Evolutionary conservation across 1,284 basidiomycete genomes (phyloP), one percentile per base, ranked within the genome.

Genomic region (Violaceomyces palustris): DNA sequence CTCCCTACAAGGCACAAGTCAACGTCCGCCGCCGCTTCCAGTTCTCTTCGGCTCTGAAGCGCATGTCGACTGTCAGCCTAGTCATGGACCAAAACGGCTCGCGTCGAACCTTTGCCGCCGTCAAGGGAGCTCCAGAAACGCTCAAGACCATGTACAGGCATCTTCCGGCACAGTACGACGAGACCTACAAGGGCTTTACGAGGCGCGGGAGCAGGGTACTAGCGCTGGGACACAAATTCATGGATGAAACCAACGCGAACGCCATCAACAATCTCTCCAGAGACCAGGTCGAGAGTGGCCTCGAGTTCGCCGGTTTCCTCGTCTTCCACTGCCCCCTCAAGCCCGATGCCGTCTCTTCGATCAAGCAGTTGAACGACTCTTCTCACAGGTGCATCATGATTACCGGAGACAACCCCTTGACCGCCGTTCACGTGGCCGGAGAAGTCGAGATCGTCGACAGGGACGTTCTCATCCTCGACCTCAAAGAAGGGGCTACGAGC

Each of bases 321-420:
- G 63, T 72, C 21, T 71, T 73, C 63, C 69, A 73, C 56, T 73
- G 69, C 47, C 70, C 70, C 7, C 64, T 73, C 41, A 73, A 73
- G 49, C 55, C 64, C 2, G 70, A 73, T 45, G 70, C 70, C 0
- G 45, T 69, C 25, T 54, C 56, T 12, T 52, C 61, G 38, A 42
- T 73, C 40, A 61, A 63, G 41, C 60, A 67, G 52, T 54, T 72
- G 38, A 64, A 64, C 43, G 70, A 72, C 49, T 69, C 70, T 25
- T 66, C 67, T 27, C 70, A 73, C 53, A 62, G 70, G 24, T 67
- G 69, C 39, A 67, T 73, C 46, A 73, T 73, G 70, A 73, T 73
- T 33, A 73, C 70, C 6, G 70, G 70, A n/a, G 70, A 73, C 63
- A 70, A 72, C 45, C 69, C 70, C 23, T 40, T 73, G 24, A 73